Conservation (phyloP, 1,284 basidiomycete genomes). For the Cryptococcus floricola region DNA sequence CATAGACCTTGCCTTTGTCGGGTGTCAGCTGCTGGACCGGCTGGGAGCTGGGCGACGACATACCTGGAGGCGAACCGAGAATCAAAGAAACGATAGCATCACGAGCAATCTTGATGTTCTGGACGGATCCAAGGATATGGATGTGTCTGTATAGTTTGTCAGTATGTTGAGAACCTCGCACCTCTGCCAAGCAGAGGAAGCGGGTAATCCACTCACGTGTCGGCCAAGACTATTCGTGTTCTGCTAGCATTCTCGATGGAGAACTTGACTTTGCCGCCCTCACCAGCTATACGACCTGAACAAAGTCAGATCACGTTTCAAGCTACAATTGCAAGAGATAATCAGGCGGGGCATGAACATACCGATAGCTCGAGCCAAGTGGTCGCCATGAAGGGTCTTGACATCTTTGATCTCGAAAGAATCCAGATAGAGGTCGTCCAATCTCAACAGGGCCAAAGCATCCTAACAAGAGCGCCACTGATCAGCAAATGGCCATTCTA, state of each 20-base stretch:
- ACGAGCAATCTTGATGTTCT: constrained; percentile 92
- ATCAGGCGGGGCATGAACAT: constrained; percentile 18
- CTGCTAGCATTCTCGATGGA: constrained; percentile 96
- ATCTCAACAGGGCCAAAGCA: constrained; percentile 84
- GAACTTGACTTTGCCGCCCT: constrained; percentile 97
- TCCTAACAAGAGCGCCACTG: constrained; percentile 58
- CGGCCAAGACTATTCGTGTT: constrained; percentile 92
- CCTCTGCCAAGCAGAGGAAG: background rate
- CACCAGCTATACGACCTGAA: constrained; percentile 88
- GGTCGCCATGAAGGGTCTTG: constrained; percentile 95
- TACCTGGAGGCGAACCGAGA: constrained; percentile 86
- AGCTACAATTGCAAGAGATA: background rate
- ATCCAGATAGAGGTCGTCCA: constrained; percentile 96
- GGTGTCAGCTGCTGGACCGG: background rate
- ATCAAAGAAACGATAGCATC: constrained; percentile 95
- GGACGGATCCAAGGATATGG: constrained; percentile 57
- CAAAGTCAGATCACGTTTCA: background rate
- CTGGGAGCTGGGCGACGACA: constrained; percentile 3
- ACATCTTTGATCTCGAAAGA: constrained; percentile 99
- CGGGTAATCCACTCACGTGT: constrained; percentile 65
- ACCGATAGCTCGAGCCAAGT: constrained; percentile 93
- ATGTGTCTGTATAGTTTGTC: constrained; percentile 49
- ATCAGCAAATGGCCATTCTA: background rate
- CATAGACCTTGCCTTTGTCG: constrained; percentile 72
- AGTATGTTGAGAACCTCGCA: background rate